These are phyloP conservation scores for Trapa bicornis DNA, from an alignment of 345 rosid genomes.

Conservation along the genomic window DNA sequence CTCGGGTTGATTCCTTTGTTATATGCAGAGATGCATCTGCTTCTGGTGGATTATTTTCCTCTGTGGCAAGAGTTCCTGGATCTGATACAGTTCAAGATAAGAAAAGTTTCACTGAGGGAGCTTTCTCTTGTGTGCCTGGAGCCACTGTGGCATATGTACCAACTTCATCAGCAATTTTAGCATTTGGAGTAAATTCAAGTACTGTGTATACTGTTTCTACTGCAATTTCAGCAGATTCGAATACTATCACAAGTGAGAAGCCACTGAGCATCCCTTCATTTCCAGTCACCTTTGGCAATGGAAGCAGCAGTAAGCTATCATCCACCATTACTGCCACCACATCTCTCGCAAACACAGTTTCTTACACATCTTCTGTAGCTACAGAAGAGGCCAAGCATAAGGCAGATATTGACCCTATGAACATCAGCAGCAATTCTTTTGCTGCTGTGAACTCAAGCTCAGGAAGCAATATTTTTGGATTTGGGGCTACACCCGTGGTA, in stretches of 20 bases:
- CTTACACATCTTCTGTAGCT: conserved; percentile 18
- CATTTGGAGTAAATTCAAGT: conserved; percentile 26
- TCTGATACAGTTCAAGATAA: conserved; percentile 21
- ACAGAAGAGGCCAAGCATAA: conserved; percentile 32
- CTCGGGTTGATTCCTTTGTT: not conserved
- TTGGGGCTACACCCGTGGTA: conserved; percentile 28
- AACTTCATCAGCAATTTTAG: too few species aligned
- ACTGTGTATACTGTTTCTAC: conserved; percentile 18
- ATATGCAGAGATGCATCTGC: conserved; percentile 35
- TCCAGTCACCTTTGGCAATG: conserved; percentile 9
- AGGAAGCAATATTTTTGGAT: conserved; percentile 34
- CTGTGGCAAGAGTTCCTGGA: conserved; percentile 26
- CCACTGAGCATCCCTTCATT: conserved; percentile 13
- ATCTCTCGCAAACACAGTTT: conserved; percentile 24
- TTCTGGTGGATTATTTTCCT: conserved; percentile 23
- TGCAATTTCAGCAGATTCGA: not conserved
- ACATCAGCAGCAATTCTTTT: conserved; percentile 19
- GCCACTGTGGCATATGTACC: not conserved
- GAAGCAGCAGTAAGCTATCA: conserved; percentile 4
- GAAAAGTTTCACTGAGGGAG: conserved; percentile 20
- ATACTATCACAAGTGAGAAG: conserved; percentile 14
- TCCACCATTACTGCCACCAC: conserved; percentile 2
- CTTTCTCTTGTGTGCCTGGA: conserved; percentile 11
- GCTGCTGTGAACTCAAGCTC: conserved; percentile 22
- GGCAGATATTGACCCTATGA: conserved; percentile 19